Percentiles rank a stretch among this genome's conserved stretches.
These are phyloP conservation scores for Sporobolomyces pararoseus DNA, from an alignment of 768 basidiomycete species.

Conservation along the genomic window DNA sequence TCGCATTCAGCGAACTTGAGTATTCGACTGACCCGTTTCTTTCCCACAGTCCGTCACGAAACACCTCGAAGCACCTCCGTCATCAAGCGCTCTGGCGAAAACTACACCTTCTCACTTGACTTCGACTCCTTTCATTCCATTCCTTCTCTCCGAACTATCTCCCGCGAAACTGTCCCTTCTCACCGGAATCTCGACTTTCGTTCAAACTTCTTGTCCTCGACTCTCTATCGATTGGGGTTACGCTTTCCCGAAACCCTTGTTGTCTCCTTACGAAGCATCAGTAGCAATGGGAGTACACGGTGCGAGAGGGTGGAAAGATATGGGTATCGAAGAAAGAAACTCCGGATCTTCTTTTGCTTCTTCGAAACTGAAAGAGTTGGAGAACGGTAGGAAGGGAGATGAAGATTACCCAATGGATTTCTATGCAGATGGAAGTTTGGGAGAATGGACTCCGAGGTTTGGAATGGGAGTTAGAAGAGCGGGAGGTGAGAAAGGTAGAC, in stretches of 20 bases:
- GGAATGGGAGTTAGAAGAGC: conserved; percentile 39
- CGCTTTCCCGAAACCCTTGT: conserved; percentile 79
- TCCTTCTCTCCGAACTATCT: conserved; percentile 93
- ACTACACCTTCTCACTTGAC: neutral
- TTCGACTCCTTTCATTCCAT: conserved; percentile 57
- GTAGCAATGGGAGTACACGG: conserved; percentile 68
- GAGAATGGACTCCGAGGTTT: conserved; percentile 46
- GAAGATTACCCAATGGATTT: conserved; percentile 92
- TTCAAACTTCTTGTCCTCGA: conserved; percentile 94
- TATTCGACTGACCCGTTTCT: neutral
- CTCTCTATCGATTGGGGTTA: conserved; percentile 99
- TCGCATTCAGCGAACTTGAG: neutral
- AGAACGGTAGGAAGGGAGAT: conserved; percentile 42
- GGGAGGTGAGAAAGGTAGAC: conserved; percentile 38
- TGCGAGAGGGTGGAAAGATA: conserved; percentile 37
- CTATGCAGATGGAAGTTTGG: conserved; percentile 58
- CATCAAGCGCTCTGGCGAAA: conserved; percentile 44
- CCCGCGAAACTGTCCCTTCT: conserved; percentile 88
- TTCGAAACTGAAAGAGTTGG: conserved; percentile 48
- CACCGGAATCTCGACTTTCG: conserved; percentile 74
- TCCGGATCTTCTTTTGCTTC: too few relatives aligned
- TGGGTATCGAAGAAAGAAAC: conserved; percentile 12
- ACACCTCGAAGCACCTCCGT: conserved; percentile 57
- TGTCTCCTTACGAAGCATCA: conserved; percentile 89
- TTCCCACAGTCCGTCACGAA: conserved; percentile 63